Base-by-base conservation (phyloP, 2,329 filamentous ascomycete species). In the Zymoseptoria passerinii region DNA sequence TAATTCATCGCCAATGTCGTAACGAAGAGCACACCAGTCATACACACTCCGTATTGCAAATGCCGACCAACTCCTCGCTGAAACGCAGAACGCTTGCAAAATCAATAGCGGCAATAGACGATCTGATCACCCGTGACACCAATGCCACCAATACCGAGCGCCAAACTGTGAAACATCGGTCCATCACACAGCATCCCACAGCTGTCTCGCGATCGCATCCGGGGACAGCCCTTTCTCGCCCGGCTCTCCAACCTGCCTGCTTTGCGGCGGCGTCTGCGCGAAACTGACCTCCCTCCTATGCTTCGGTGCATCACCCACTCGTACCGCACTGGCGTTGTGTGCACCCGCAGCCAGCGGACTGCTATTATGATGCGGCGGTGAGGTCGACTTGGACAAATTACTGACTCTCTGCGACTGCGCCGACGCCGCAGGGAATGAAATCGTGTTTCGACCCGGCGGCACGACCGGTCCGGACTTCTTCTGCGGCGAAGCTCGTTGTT, bases 261-360 rank as follows among this genome's bases (percentile, higher is more conserved):
- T 59, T 55, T 65, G 54, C n/a, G 64, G 62, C 50, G 59, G 58
- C 5, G 59, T 57, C 13, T 65, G 63, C 10, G 67, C 66, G 48
- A 69, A 68, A 48, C 63, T 66, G 44, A 69, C 66, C 28, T 66
- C 65, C 8, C 67, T 55, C 52, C 61, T 63, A 16, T 52, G 56
- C 51, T 58, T 59, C 40, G 53, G 23, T 35, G 52, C 3, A n/a
- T 44, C 35, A 44, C 35, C 35, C 3, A 44, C 35, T 16, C 35
- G 13, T 16, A 44, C 13, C 16, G 35, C 35, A 16, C 35, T 44
- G 10, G 35, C 35, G n/a, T 44, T 44, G n/a, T 44, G 35, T 7
- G 35, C 35, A 13, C 35, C 35, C 13, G 35, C 35, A 44, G 35
- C 35, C 19, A 61, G 52, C 18, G 60, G 58, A 18, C 55, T 55